Evolutionary conservation across 2,329 filamentous ascomycete genomes (phyloP).

Genomic region (Acephala macrosclerotiorum): DNA sequence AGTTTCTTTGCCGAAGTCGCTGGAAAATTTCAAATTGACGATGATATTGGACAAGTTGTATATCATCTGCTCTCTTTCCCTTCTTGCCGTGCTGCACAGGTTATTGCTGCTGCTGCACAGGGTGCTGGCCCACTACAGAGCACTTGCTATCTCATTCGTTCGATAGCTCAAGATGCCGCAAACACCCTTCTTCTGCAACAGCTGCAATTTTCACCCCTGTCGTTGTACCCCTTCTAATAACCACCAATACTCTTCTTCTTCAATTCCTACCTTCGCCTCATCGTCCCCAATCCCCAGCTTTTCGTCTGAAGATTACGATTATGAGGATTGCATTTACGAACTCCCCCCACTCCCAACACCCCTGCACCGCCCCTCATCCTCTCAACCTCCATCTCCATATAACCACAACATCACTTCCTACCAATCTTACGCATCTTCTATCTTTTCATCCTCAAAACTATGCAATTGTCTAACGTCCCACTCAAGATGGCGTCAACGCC

Average conservation of each 20-base stretch:
- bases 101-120: too few species aligned
- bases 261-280: neutral
- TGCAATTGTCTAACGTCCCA: neutral
- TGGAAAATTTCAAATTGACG: too few species aligned
- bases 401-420: neutral
- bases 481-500: conserved; percentile 21
- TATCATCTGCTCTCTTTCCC: too few species aligned
- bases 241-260: neutral
- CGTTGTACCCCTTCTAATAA: neutral
- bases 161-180: neutral
- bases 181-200: neutral
- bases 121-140: neutral
- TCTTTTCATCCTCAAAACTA: neutral
- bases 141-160: neutral
- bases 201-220: neutral
- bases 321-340: too few species aligned
- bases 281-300: too few species aligned
- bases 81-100: too few species aligned
- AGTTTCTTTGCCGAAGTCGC: too few species aligned
- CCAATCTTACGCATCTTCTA: neutral
- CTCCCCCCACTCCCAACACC: too few species aligned
- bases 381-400: neutral
- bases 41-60: too few species aligned
- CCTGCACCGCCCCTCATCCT: neutral
- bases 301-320: too few species aligned